Evolutionary conservation across 371 early-diverging fungal genomes (phyloP).

Genomic region (Batkoa obscura): DNA sequence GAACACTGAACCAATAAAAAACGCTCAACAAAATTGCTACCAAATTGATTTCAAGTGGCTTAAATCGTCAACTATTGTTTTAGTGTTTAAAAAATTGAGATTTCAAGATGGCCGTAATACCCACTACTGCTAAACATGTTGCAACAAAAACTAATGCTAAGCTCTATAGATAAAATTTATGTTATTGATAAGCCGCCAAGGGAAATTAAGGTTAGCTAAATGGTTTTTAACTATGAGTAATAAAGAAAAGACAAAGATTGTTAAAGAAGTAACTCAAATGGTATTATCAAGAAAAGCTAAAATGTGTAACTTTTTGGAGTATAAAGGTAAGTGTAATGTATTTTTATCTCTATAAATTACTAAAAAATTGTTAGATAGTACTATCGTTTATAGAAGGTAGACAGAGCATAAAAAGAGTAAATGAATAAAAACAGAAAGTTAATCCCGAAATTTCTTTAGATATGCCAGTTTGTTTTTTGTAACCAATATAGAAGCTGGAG

Average conservation of each 20-base stretch:
- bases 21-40: too few relatives aligned
- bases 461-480: conserved; percentile 92
- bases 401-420: background rate
- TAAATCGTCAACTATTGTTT: too few relatives aligned
- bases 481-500: conserved; percentile 73
- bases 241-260: conserved; percentile 85
- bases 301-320: conserved; percentile 96
- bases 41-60: too few relatives aligned
- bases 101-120: too few relatives aligned
- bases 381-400: conserved; percentile 82
- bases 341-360: background rate
- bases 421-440: background rate
- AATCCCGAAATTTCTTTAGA: conserved; percentile 20
- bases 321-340: conserved; percentile 42
- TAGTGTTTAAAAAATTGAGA: too few relatives aligned
- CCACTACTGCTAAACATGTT: too few relatives aligned
- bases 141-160: too few relatives aligned
- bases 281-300: conserved; percentile 78
- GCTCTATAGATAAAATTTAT: conserved; percentile 40
- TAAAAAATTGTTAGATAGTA: conserved; percentile 40
- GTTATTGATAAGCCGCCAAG: conserved; percentile 46
- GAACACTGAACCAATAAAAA: too few relatives aligned
- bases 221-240: conserved; percentile 82
- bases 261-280: conserved; percentile 81
- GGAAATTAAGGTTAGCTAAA: conserved; percentile 85